Evolutionary conservation across 2,329 filamentous ascomycete genomes (phyloP), one percentile per base, ranked within the genome.

Genomic region (Botryosphaeria dothidea): DNA sequence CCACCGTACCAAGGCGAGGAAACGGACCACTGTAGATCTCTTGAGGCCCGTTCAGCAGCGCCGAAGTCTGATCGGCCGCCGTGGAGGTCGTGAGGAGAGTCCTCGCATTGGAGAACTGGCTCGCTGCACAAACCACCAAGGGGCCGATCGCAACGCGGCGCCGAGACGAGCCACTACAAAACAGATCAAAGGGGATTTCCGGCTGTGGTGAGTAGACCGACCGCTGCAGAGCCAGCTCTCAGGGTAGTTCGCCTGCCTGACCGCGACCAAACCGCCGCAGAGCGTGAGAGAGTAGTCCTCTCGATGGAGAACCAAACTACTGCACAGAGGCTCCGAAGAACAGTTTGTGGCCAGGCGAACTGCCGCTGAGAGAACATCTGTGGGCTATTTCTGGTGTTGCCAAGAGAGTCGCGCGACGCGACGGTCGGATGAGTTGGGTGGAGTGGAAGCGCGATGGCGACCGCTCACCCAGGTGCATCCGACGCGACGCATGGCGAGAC

Each of bases 301-400:
- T 23, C 54, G 9, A 31, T 57, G 54, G 54, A 56, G 60, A 63
- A 63, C 60, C 48, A 31, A 25, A 54, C 60, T 48, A 23, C 60
- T 52, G 60, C 60, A 63, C 38, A 45, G 13, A 62, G 19, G 34
- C 25, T 23, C 25, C 46, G 25, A 9, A 31, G 27, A 4, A 36
- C 54, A 43, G 46, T 63, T 27, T 45, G 45, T 52, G 19, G 46
- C 48, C 17, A 23, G 3, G 19, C 4, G 27, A 5, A 15, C 2
- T 36, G n/a, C 51, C 31, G 19, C 31, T n/a, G 36, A 21, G 36
- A 29, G 13, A 27, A 27, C 9, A 17, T 17, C 36, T 25, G 23
- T 57, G 9, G 54, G 15, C 29, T n/a, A 21, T 43, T 8, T 17
- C 15, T 7, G 19, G 6, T 19, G 23, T 3, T 25, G 36, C 15